phyloP scores from a whole-genome alignment of 106 monocot species.

The Dactylorhiza incarnata region DNA sequence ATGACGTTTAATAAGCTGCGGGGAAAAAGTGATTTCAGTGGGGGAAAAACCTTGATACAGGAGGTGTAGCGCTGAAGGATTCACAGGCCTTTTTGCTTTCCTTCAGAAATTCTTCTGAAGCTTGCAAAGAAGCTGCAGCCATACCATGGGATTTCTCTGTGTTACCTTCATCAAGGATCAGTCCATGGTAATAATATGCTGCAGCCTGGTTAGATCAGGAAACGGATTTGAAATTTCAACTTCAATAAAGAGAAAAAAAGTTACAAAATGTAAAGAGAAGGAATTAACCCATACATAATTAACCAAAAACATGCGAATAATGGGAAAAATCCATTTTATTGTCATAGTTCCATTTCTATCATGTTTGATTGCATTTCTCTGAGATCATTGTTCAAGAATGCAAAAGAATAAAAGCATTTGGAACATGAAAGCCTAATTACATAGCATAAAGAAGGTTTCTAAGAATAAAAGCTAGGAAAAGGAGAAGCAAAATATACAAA shows the following conservation, averaged over 20 bases:
- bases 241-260: not conserved
- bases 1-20: not conserved
- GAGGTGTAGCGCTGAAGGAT: constrained; percentile 50
- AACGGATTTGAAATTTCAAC: not conserved
- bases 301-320: not conserved
- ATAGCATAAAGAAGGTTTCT: not conserved
- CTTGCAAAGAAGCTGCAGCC: constrained; percentile 58
- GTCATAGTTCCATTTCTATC: not conserved
- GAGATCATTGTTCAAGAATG: not conserved
- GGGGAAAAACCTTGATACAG: constrained; percentile 46
- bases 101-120: constrained; percentile 61
- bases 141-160: constrained; percentile 66
- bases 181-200: constrained; percentile 85
- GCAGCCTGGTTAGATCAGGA: constrained; percentile 36
- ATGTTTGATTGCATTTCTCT: not conserved
- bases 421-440: no score
- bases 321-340: not conserved
- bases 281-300: not conserved
- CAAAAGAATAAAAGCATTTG: not conserved
- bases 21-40: not conserved
- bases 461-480: not conserved
- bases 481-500: not conserved
- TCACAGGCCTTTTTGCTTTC: constrained; percentile 64
- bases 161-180: constrained; percentile 77
- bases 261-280: constrained; percentile 1